These are phyloP conservation scores for Spathaspora girioi DNA, from an alignment of 805 yeast species.

Conservation along the genomic window DNA sequence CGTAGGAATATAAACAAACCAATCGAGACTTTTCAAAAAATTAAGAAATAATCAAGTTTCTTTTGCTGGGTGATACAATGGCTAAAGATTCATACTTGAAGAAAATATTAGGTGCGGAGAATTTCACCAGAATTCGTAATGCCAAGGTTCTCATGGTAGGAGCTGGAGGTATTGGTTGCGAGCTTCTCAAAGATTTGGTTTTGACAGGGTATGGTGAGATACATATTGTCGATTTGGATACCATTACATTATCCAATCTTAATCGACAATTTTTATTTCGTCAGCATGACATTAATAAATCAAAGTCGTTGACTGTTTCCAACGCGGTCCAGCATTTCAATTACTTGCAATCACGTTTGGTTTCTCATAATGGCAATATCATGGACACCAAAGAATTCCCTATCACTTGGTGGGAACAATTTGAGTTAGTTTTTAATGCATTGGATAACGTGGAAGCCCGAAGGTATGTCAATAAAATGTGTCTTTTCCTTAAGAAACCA, in stretches of 20 bases:
- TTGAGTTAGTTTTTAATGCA: conserved; percentile 83
- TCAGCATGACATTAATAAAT: conserved; percentile 82
- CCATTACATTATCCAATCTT: conserved; percentile 87
- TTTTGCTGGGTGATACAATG: conserved; percentile 14
- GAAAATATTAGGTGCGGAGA: conserved; percentile 41
- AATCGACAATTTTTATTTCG: conserved; percentile 92
- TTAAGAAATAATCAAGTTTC: no score
- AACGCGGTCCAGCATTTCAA: conserved; percentile 75
- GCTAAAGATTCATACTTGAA: conserved; percentile 40
- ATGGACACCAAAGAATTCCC: conserved; percentile 74
- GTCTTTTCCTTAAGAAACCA: conserved; percentile 69
- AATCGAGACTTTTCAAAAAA: no score
- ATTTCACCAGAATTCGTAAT: conserved; percentile 22
- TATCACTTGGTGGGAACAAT: conserved; percentile 67
- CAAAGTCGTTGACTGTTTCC: conserved; percentile 82
- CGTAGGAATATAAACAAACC: background rate
- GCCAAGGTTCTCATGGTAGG: conserved; percentile 79
- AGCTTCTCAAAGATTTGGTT: conserved; percentile 74
- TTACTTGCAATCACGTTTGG: conserved; percentile 53
- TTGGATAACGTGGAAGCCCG: conserved; percentile 92
- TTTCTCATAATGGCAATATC: conserved; percentile 84
- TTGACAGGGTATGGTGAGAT: conserved; percentile 81
- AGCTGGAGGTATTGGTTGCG: conserved; percentile 97
- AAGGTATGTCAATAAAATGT: conserved; percentile 80
- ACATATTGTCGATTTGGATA: conserved; percentile 91